Percentiles rank a stretch among this genome's conserved stretches.
Conservation (phyloP, 306 rosid species). For the Dalbergia cultrata region DNA sequence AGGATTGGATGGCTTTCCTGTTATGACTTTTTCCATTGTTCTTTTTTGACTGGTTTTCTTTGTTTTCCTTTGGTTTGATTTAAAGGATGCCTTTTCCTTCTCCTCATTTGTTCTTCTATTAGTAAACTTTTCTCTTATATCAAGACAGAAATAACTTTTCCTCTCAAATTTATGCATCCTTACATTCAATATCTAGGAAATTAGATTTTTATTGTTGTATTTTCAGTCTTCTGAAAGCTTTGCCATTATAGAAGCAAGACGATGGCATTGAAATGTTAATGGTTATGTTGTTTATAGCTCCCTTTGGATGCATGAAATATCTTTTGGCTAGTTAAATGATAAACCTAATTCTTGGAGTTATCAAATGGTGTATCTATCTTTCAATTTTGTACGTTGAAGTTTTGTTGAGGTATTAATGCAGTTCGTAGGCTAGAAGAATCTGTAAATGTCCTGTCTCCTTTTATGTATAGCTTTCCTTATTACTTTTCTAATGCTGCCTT, state of each 20-base stretch:
- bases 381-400: background rate
- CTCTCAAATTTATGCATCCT: background rate
- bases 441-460: conserved; percentile 6
- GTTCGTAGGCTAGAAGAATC: conserved; percentile 11
- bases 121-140: background rate
- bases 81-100: background rate
- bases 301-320: background rate
- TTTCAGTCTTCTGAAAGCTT: background rate
- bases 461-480: conserved; percentile 15
- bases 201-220: background rate
- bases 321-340: background rate
- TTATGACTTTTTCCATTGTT: background rate
- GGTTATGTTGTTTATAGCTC: background rate
- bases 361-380: conserved; percentile 12
- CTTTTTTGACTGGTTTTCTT: background rate
- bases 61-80: background rate
- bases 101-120: background rate
- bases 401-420: conserved; percentile 3
- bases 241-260: background rate
- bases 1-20: background rate
- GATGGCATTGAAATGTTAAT: background rate
- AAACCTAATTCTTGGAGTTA: background rate
- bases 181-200: background rate
- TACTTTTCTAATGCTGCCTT: conserved; percentile 27
- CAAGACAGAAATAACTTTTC: background rate